Evolutionary conservation across 2,329 filamentous ascomycete species (phyloP).

Genomic region (Pyrenophora tritici-repentis): DNA sequence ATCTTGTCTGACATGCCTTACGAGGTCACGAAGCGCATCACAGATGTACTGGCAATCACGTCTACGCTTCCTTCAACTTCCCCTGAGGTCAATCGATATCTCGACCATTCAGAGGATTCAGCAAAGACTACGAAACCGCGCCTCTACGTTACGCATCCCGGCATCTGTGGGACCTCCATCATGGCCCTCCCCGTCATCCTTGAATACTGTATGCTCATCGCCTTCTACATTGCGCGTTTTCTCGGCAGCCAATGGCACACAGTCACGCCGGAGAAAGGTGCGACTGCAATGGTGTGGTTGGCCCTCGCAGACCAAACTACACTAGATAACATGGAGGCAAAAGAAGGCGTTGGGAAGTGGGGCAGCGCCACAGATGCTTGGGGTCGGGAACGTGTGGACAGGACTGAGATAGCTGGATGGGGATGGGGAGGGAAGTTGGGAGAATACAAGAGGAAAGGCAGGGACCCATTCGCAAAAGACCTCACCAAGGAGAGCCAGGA

Average conservation of each 20-base stretch:
- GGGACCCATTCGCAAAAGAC: constrained; percentile 63
- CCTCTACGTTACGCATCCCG: constrained; percentile 83
- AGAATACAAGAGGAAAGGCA: constrained; percentile 57
- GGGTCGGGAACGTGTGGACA: constrained; percentile 67
- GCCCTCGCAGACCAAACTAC: constrained; percentile 68
- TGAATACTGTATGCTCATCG: constrained; percentile 68
- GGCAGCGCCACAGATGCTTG: constrained; percentile 70
- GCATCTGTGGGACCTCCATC: constrained; percentile 81
- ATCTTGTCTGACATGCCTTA: constrained; percentile 69
- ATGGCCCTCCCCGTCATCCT: constrained; percentile 74
- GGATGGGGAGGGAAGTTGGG: constrained; percentile 64
- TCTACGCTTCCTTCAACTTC: constrained; percentile 67
- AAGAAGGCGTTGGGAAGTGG: constrained; percentile 74
- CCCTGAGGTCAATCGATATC: constrained; percentile 48
- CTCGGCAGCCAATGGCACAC: constrained; percentile 89
- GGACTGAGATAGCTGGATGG: constrained; percentile 87
- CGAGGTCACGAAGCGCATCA: constrained; percentile 85
- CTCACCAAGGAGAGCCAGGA: constrained; percentile 64
- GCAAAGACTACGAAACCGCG: constrained; percentile 54
- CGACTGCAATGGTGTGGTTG: constrained; percentile 77
- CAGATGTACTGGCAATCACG: constrained; percentile 80
- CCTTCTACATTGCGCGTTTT: constrained; percentile 74
- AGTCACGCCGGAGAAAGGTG: constrained; percentile 75
- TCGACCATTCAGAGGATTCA: constrained; percentile 17
- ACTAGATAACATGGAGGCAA: constrained; percentile 60